Percentiles rank a stretch among this genome's conserved stretches.
Conservation (phyloP, 176 grass and related monocot genomes). For the Calamus simplicifolius region DNA sequence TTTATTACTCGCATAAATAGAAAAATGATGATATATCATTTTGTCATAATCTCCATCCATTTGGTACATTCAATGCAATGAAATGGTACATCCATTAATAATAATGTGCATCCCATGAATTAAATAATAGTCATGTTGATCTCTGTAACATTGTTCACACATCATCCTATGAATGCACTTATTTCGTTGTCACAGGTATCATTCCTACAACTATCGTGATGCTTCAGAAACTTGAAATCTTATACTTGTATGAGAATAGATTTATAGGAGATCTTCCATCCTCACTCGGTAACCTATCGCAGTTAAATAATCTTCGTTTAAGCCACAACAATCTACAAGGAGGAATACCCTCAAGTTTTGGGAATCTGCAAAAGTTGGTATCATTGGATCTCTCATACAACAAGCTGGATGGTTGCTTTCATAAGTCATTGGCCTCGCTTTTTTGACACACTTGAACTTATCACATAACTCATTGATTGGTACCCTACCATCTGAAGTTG, state of each 20-base stretch:
- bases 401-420: constrained; percentile 15
- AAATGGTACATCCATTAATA: no score
- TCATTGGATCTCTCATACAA: constrained; percentile 5
- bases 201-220: constrained; percentile 25
- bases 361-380: constrained; percentile 3
- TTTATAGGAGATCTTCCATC: constrained; percentile 24
- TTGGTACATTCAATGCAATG: no score
- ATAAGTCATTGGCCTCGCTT: background rate
- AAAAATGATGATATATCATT: no score
- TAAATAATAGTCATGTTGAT: no score
- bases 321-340: constrained; percentile 15
- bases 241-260: background rate
- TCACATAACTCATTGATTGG: no score
- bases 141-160: no score
- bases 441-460: no score
- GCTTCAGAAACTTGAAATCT: background rate
- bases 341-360: constrained; percentile 26
- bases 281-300: constrained; percentile 34
- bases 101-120: no score
- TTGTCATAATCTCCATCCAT: no score
- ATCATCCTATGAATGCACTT: no score
- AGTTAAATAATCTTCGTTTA: background rate
- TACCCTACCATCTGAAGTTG: constrained; percentile 10
- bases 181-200: background rate
- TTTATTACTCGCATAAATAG: no score